phyloP scores from a whole-genome alignment of 129 eudicot species.

The Flaveria linearis region DNA sequence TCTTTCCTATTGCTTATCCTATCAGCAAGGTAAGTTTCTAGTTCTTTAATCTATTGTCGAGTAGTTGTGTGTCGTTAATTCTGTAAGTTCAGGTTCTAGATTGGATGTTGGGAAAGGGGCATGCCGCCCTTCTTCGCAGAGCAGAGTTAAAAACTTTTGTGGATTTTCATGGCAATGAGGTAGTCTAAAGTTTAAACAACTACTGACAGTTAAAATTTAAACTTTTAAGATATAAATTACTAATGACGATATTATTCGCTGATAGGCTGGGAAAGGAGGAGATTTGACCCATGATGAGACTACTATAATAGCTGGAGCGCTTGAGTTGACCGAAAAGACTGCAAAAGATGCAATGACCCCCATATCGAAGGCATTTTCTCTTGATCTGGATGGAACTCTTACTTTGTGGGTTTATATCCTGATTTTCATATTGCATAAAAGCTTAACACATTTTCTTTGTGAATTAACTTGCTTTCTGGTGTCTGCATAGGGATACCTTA shows the following conservation, averaged over 20 bases:
- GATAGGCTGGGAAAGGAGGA: conserved; percentile 99
- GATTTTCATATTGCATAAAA: conserved; percentile 13
- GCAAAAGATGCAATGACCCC: conserved; percentile 99
- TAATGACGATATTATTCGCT: neutral
- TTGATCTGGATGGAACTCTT: conserved; percentile 98
- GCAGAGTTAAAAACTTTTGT: conserved; percentile 98
- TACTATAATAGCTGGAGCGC: conserved; percentile 96
- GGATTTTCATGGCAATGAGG: conserved; percentile 99
- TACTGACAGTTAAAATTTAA: neutral
- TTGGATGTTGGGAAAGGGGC: conserved; percentile 98
- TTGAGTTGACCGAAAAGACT: conserved; percentile 87
- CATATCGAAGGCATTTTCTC: conserved; percentile 93
- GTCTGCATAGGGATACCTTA: conserved; percentile 78
- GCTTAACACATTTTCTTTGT: neutral
- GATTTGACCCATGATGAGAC: conserved; percentile 98
- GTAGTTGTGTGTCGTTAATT: conserved; percentile 6
- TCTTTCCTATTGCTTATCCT: conserved; percentile 92
- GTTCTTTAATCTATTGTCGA: neutral
- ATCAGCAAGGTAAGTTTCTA: conserved; percentile 78
- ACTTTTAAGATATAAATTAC: neutral
- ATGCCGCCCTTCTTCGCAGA: conserved; percentile 80
- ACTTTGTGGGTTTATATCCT: conserved; percentile 68
- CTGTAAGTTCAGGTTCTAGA: conserved; percentile 64
- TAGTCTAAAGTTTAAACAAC: conserved; percentile 27
- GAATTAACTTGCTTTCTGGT: conserved; percentile 21